phyloP scores from a whole-genome alignment of 805 yeast genomes.

The Helenozyma baotianmanensis region DNA sequence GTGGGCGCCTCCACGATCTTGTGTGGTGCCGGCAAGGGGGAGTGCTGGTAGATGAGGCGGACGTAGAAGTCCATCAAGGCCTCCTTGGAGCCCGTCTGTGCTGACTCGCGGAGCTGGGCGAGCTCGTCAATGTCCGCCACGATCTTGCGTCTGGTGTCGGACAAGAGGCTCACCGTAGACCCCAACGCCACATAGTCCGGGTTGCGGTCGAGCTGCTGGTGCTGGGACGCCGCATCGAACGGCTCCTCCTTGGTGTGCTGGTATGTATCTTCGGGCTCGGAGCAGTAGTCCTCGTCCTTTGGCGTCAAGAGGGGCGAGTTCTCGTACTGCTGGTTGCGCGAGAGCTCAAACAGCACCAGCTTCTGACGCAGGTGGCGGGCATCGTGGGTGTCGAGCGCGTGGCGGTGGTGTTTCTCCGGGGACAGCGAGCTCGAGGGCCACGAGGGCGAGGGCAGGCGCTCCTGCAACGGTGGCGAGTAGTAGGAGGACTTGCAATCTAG shows the following conservation, averaged over 20 bases:
- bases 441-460: slow-evolving; percentile 24
- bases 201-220: slow-evolving; percentile 19
- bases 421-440: slow-evolving; percentile 20
- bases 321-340: slow-evolving; percentile 23
- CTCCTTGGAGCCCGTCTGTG: slow-evolving; percentile 18
- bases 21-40: slow-evolving; percentile 32
- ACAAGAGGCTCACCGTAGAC: slow-evolving; percentile 28
- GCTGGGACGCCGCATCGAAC: background rate
- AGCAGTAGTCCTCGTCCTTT: slow-evolving; percentile 37
- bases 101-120: slow-evolving; percentile 17
- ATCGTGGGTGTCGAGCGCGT: too few relatives aligned
- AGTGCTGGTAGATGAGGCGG: slow-evolving; percentile 29
- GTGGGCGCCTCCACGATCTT: slow-evolving; percentile 30
- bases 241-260: slow-evolving; percentile 1
- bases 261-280: slow-evolving; percentile 16
- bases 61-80: slow-evolving; percentile 29
- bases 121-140: slow-evolving; percentile 27
- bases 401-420: slow-evolving; percentile 15
- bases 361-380: slow-evolving; percentile 17
- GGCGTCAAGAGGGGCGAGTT: slow-evolving; percentile 38
- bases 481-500: slow-evolving; percentile 13
- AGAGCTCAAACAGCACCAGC: slow-evolving; percentile 25
- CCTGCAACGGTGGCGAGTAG: slow-evolving; percentile 14
- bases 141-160: slow-evolving; percentile 19
- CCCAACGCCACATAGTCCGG: slow-evolving; percentile 35